Base-by-base conservation (phyloP, 1,284 basidiomycete genomes). In the Veloboletus limbatus region DNA sequence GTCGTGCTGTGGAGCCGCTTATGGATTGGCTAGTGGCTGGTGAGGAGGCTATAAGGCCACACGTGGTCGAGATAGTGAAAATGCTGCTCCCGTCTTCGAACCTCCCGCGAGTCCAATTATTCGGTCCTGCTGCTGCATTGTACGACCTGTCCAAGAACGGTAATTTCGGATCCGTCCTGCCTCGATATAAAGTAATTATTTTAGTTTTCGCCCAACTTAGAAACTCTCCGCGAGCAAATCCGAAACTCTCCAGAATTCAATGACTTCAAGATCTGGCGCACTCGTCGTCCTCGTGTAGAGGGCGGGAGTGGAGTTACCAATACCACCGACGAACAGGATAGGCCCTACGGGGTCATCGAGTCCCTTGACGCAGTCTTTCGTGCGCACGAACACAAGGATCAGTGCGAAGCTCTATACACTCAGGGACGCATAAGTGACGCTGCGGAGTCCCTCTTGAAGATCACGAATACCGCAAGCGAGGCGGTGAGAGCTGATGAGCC, bases 61-160 rank as follows among this genome's bases (percentile, higher is more conserved):
- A 14, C 13, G 2, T 53, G 26, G 20, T 1, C 16, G 22, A 45
- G 4, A 51, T 53, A 4, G 28, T 54, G 14, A 32, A 16, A 6
- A 54, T 51, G 7, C 37, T 51, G 7, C 37, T 40, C 7, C 44
- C 36, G 0, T 14, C 24, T 10, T 5, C 13, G 8, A 6, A n/a
- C 1, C 4, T 16, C 16, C 14, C 41, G 6, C 41, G 32, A 34
- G n/a, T 13, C 9, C 41, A 34, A 24, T 16, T 35, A 17, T n/a
- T 43, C n/a, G 45, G 44, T 2, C 34, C 45, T 11, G 10, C 28
- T 3, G n/a, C 41, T 8, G 38, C 25, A 2, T 6, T 53, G 32
- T 34, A 53, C 14, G 13, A 4, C 5, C 20, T 53, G 13, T 53
- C 26, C 16, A 49, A 21, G 25, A 53, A 53, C 13, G 51, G 51